These are phyloP conservation scores for Podospora fimiseda DNA, from an alignment of 495 filamentous ascomycete species.

Conservation along the genomic window DNA sequence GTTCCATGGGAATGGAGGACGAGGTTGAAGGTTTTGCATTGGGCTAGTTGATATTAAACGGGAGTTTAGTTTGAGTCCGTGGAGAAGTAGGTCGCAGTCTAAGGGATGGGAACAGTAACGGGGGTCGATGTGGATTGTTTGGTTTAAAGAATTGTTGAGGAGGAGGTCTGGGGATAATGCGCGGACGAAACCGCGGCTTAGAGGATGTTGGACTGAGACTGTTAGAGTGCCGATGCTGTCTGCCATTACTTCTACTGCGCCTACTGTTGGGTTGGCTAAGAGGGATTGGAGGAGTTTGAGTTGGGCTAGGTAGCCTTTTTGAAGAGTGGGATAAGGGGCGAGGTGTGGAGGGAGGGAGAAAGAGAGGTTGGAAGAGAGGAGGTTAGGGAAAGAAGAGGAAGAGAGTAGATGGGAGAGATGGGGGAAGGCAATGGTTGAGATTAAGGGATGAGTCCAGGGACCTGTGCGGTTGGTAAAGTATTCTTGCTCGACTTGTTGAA, in stretches of 20 bases:
- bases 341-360: slow-evolving; percentile 20
- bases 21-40: slow-evolving; percentile 25
- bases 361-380: slow-evolving; percentile 19
- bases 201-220: slow-evolving; percentile 24
- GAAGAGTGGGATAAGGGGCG: slow-evolving; percentile 30
- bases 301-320: slow-evolving; percentile 37
- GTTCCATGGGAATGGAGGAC: slow-evolving; percentile 10
- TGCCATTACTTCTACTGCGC: slow-evolving; percentile 28
- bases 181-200: slow-evolving; percentile 34
- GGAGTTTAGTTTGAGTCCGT: slow-evolving; percentile 20
- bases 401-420: slow-evolving; percentile 19
- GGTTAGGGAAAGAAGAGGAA: no score
- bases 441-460: slow-evolving; percentile 18
- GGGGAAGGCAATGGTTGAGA: slow-evolving; percentile 18
- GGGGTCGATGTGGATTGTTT: slow-evolving; percentile 27
- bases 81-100: slow-evolving; percentile 26
- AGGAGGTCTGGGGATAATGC: slow-evolving; percentile 30
- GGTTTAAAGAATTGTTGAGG: slow-evolving; percentile 18
- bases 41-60: slow-evolving; percentile 30
- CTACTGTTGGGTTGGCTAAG: slow-evolving; percentile 7
- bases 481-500: slow-evolving; percentile 20
- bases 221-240: slow-evolving; percentile 31
- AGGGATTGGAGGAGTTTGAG: slow-evolving; percentile 23
- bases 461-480: slow-evolving; percentile 31
- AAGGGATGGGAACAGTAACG: slow-evolving; percentile 28